Base-by-base conservation (phyloP, 2,329 filamentous ascomycete genomes). In the Trematosphaeria pertusa region DNA sequence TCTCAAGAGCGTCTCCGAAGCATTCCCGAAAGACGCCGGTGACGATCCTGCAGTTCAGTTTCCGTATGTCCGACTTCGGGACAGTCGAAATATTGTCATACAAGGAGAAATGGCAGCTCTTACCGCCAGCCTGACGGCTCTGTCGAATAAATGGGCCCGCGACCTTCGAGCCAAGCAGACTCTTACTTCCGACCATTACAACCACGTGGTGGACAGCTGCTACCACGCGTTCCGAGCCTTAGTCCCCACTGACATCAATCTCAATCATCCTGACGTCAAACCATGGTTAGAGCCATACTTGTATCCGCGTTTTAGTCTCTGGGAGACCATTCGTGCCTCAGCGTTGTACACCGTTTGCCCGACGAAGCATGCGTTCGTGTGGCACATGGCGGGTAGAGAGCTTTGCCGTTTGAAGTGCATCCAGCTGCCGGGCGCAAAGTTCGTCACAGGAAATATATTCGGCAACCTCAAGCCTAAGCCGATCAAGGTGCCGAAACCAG, bases 251-350 rank as follows among this genome's bases (percentile, higher is more conserved):
- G 44, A 57, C 14, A n/a, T 11, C 18, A 19, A 46, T n/a, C 6
- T 20, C 42, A 19, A 39, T 28, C n/a, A 54, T 22, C 45, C 46
- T 2, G 44, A 54, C 9, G 43, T 61, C 9, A 48, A 43, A 14
- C 33, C 42, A 11, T 52, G 50, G 42, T 10, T 53, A 1, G n/a
- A 42, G 48, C 50, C n/a, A 5, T 54, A 42, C 35, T 69, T 15
- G 17, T 52, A 28, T 3, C 38, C 43, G 2, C 33, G 48, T 2
- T 49, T 50, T 15, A 53, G 51, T 7, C 7, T 56, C 0, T 82
- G 80, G 80, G 70, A 75, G 1, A 48, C 72, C 0, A 56, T 81
- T 5, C 75, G 73, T 35, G 78, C 79, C 1, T 80, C 77, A 0
- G 61, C 72, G 1, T 43, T 78, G 2, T 75, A 74, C 21, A 54